phyloP scores from a whole-genome alignment of 2,329 filamentous ascomycete genomes.

The Pyricularia grisea region DNA sequence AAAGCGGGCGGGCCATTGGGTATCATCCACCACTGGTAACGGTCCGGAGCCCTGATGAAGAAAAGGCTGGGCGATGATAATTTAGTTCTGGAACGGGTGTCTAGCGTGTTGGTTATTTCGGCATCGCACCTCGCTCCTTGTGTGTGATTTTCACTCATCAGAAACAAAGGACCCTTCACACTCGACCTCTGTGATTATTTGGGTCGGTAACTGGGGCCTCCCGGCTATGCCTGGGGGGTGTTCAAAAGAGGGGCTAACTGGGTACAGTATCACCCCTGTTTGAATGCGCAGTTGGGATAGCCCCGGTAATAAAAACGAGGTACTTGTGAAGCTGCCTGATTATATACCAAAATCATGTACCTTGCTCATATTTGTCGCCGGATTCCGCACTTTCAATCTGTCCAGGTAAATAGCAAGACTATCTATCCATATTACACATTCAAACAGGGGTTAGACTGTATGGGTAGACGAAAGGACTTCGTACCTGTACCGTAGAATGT shows the following conservation, averaged over 20 bases:
- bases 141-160: background rate
- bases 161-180: background rate
- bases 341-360: too few relatives aligned
- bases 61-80: too few relatives aligned
- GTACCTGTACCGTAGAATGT: too few relatives aligned
- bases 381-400: too few relatives aligned
- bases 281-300: too few relatives aligned
- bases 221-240: background rate
- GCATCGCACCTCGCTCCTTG: background rate
- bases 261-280: too few relatives aligned
- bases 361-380: too few relatives aligned
- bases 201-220: background rate
- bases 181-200: background rate
- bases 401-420: too few relatives aligned
- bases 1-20: background rate
- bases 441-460: background rate
- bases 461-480: background rate
- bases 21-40: background rate
- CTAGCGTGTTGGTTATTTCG: background rate
- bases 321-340: too few relatives aligned
- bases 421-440: too few relatives aligned
- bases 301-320: too few relatives aligned
- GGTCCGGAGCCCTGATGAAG: background rate
- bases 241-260: background rate
- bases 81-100: background rate